Percentiles rank a stretch among this genome's conserved stretches.
Evolutionary conservation across 176 grass and related monocot species (phyloP).

Genomic region (Ensete glaucum): DNA sequence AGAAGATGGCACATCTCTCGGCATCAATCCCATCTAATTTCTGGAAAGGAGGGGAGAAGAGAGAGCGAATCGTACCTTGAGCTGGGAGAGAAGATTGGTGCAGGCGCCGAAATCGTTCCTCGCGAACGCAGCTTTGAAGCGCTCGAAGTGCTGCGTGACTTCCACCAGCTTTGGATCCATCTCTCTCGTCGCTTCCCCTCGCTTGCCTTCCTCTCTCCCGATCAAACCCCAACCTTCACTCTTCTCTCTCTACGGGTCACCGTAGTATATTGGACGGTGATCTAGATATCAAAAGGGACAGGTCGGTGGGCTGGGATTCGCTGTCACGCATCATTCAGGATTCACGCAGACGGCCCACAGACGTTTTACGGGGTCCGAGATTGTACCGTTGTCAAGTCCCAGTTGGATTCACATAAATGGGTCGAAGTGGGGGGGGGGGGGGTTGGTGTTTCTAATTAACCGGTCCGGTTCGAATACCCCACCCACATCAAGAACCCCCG

Average conservation of each 20-base stretch:
- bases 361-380: no score
- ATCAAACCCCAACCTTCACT: neutral
- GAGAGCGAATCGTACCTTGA: conserved; percentile 36
- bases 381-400: no score
- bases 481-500: no score
- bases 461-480: no score
- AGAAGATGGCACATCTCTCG: no score
- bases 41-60: neutral
- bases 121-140: conserved; percentile 41
- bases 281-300: neutral
- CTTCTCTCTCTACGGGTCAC: neutral
- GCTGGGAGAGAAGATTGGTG: conserved; percentile 34
- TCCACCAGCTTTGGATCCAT: conserved; percentile 49
- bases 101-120: conserved; percentile 38
- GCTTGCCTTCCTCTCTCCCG: neutral
- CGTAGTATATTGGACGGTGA: neutral
- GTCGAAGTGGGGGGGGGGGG: no score
- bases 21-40: no score
- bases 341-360: no score
- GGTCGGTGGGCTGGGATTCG: neutral
- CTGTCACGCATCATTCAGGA: neutral
- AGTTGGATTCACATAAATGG: no score
- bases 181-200: neutral
- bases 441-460: no score
- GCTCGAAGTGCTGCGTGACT: conserved; percentile 30